These are phyloP conservation scores for Quercus aquifolioides DNA, from an alignment of 306 rosid species.

Conservation along the genomic window DNA sequence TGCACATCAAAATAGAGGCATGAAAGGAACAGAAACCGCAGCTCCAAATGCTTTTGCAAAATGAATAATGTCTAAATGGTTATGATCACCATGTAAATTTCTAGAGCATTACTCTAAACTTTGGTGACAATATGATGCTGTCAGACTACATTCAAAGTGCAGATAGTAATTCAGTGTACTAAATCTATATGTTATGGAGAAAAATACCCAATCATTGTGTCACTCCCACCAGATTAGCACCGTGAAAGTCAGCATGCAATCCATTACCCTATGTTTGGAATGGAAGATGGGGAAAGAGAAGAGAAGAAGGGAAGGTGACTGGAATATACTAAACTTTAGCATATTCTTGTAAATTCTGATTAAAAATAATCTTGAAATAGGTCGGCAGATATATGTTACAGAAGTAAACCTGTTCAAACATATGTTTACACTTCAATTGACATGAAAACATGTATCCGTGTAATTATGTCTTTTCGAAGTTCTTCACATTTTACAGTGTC, in stretches of 20 bases:
- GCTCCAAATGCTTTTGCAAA: neutral
- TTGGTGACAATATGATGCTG: neutral
- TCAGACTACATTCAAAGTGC: neutral
- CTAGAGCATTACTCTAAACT: neutral
- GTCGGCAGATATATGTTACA: neutral
- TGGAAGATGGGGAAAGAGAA: too few relatives aligned
- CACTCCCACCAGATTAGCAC: too few relatives aligned
- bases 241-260: too few relatives aligned
- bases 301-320: neutral
- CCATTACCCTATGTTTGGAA: too few relatives aligned
- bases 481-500: too few relatives aligned
- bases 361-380: neutral
- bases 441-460: too few relatives aligned
- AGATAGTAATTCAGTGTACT: neutral
- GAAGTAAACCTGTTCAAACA: too few relatives aligned
- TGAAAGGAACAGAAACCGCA: constrained; percentile 7
- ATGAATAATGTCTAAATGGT: neutral
- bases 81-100: neutral
- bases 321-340: too few relatives aligned
- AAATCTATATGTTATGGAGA: neutral
- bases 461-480: too few relatives aligned
- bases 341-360: too few relatives aligned
- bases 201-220: too few relatives aligned
- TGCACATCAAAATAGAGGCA: constrained; percentile 43
- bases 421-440: too few relatives aligned